phyloP scores from a whole-genome alignment of 2,329 filamentous ascomycete genomes.

The Hypoxylon sp. region DNA sequence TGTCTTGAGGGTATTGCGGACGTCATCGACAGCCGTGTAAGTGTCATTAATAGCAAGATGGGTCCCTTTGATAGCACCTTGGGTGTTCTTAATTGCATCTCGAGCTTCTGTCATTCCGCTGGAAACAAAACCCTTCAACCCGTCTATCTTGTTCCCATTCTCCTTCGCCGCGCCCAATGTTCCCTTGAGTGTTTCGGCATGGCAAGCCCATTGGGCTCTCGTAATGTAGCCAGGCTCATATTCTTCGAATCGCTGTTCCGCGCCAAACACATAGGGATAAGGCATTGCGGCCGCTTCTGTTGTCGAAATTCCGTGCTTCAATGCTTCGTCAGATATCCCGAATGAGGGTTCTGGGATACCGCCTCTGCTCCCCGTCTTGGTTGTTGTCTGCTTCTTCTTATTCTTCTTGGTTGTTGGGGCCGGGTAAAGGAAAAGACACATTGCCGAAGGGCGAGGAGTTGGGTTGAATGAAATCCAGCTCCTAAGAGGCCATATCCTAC shows the following conservation, averaged over 20 bases:
- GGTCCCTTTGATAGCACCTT: slow-evolving; percentile 23
- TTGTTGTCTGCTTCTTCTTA: slow-evolving; percentile 23
- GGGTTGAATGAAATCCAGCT: neutral
- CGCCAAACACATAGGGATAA: slow-evolving; percentile 18
- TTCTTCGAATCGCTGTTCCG: slow-evolving; percentile 37
- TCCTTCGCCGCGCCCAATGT: slow-evolving; percentile 35
- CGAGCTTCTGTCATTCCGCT: slow-evolving; percentile 37
- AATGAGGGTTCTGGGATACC: slow-evolving; percentile 11
- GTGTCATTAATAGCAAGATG: slow-evolving; percentile 33
- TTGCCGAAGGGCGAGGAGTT: slow-evolving; percentile 22
- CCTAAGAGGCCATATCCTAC: neutral
- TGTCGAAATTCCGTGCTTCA: slow-evolving; percentile 10
- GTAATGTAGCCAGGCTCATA: slow-evolving; percentile 42
- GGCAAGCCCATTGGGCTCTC: slow-evolving; percentile 43
- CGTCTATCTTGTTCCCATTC: slow-evolving; percentile 43
- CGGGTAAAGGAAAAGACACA: slow-evolving; percentile 44
- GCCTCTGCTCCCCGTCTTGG: slow-evolving; percentile 7
- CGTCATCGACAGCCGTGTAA: slow-evolving; percentile 40
- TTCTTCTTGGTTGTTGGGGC: slow-evolving; percentile 30
- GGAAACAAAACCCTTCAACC: slow-evolving; percentile 39
- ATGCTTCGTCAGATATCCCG: slow-evolving; percentile 19
- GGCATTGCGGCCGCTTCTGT: slow-evolving; percentile 8
- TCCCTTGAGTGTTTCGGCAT: slow-evolving; percentile 39
- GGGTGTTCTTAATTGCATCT: slow-evolving; percentile 29
- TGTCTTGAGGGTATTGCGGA: slow-evolving; percentile 41